A percentile compares a stretch with the other conserved stretches of the same genome.
phyloP scores from a whole-genome alignment of 345 rosid species.

The Luvunga scandens region DNA sequence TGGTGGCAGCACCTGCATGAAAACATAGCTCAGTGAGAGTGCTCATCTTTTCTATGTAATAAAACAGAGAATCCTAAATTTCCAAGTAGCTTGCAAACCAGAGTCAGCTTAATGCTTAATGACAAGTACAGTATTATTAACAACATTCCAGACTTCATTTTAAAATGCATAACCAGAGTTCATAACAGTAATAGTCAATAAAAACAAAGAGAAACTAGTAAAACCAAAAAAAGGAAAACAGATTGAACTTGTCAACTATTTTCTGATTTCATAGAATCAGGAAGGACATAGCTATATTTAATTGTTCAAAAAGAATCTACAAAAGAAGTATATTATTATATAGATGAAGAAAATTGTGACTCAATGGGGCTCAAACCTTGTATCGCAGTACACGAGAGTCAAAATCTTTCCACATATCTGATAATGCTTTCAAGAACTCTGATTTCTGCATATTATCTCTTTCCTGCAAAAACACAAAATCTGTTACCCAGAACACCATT shows the following conservation, averaged over 20 bases:
- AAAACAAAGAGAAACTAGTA: not conserved
- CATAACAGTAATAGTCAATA: not conserved
- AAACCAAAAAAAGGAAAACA: not conserved
- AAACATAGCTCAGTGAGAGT: conserved; percentile 17
- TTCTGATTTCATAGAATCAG: not conserved
- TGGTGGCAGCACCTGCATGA: conserved; percentile 90
- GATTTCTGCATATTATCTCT: conserved; percentile 98
- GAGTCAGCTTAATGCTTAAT: not conserved
- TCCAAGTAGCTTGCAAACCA: conserved; percentile 2
- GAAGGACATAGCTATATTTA: not conserved
- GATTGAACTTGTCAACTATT: not conserved
- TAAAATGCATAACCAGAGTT: not conserved
- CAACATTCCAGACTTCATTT: not conserved
- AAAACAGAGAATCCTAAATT: not conserved
- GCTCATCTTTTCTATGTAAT: not conserved
- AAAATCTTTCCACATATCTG: conserved; percentile 99
- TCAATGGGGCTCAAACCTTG: conserved; percentile 60
- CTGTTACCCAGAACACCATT: conserved; percentile 3
- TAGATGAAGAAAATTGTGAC: not conserved
- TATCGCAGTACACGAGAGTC: conserved; percentile 93
- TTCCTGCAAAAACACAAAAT: conserved; percentile 52
- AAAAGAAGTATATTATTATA: not conserved
- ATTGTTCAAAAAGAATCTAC: not conserved
- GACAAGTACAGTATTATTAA: not conserved
- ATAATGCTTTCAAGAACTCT: conserved; percentile 94